Conservation (phyloP, 208 protist species). For the Wallacemonas sp. region DNA sequence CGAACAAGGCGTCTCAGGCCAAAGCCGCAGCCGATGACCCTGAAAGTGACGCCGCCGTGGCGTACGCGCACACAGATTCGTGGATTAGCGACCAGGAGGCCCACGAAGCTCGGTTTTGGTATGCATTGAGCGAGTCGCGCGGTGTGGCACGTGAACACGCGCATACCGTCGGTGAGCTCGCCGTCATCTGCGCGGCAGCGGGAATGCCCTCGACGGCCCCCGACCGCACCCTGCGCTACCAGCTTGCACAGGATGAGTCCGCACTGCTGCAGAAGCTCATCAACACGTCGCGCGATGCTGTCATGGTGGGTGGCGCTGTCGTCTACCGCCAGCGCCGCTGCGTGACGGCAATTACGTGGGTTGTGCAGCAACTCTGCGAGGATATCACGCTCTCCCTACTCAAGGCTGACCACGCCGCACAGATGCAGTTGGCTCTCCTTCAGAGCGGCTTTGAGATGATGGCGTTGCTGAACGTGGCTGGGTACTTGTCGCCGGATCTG, state of each 20-base stretch:
- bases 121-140: slow-evolving; percentile 34
- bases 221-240: slow-evolving; percentile 53
- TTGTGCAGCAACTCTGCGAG: slow-evolving; percentile 53
- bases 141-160: slow-evolving; percentile 44
- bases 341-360: slow-evolving; percentile 42
- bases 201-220: not conserved
- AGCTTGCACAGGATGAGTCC: slow-evolving; percentile 62
- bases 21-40: not conserved
- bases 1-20: slow-evolving; percentile 10
- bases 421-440: slow-evolving; percentile 31
- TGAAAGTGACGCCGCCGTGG: not conserved
- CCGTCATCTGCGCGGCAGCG: slow-evolving; percentile 23
- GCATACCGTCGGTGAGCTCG: slow-evolving; percentile 36
- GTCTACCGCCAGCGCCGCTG: slow-evolving; percentile 44
- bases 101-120: slow-evolving; percentile 65
- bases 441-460: slow-evolving; percentile 56
- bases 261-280: slow-evolving; percentile 37
- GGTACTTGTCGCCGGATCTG: slow-evolving; percentile 48
- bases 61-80: not conserved
- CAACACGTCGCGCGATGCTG: slow-evolving; percentile 22
- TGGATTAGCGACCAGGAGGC: slow-evolving; percentile 30
- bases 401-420: slow-evolving; percentile 14
- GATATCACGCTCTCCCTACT: slow-evolving; percentile 50
- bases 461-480: slow-evolving; percentile 50
- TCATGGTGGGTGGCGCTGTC: slow-evolving; percentile 46